Percentiles rank a stretch among this genome's conserved stretches.
These are phyloP conservation scores for Stenocarpella maydis DNA, from an alignment of 2,329 filamentous ascomycete species.

Conservation along the genomic window DNA sequence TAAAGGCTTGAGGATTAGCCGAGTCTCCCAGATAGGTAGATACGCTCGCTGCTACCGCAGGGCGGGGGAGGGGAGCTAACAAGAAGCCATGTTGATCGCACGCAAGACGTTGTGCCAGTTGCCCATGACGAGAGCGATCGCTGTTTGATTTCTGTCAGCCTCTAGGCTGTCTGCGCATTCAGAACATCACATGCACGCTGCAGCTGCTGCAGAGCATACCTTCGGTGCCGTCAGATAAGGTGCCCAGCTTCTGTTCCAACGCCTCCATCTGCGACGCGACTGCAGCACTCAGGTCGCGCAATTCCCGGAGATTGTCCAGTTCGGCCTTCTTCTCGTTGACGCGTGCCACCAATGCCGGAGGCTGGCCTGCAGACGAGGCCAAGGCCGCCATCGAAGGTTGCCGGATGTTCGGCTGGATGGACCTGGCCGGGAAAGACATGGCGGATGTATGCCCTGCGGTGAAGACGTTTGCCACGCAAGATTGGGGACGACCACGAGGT, in stretches of 20 bases:
- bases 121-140: constrained; percentile 82
- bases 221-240: constrained; percentile 83
- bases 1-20: not conserved
- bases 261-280: constrained; percentile 85
- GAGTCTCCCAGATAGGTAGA: not conserved
- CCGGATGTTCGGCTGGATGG: constrained; percentile 69
- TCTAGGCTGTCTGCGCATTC: constrained; percentile 19
- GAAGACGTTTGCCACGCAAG: not conserved
- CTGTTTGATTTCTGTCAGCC: constrained; percentile 51
- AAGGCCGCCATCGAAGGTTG: constrained; percentile 61
- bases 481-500: not conserved
- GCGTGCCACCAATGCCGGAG: constrained; percentile 74
- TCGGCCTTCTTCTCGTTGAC: constrained; percentile 89
- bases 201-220: constrained; percentile 56
- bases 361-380: constrained; percentile 62
- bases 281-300: constrained; percentile 80
- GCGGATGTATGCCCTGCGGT: constrained; percentile 30
- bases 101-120: constrained; percentile 90
- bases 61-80: constrained; percentile 56
- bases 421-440: constrained; percentile 66
- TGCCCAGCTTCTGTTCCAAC: constrained; percentile 79
- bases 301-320: constrained; percentile 78
- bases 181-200: not conserved
- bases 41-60: constrained; percentile 32
- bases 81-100: constrained; percentile 86